Base-by-base conservation (phyloP, 176 grass and related monocot species). In the Dactylis glomerata region DNA sequence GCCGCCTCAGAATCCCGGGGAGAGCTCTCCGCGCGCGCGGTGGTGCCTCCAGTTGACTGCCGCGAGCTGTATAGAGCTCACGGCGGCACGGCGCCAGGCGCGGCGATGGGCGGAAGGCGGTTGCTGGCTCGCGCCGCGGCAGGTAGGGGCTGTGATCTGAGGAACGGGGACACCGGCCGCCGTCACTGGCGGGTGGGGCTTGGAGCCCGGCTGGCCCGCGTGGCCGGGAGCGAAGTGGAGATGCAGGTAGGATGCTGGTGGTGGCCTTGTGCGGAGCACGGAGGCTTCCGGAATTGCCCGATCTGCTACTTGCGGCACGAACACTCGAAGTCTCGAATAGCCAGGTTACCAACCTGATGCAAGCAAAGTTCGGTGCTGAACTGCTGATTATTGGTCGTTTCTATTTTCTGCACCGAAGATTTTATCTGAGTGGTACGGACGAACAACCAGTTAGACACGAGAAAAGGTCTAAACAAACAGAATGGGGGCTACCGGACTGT, bases 81-180 rank as follows among this genome's bases (percentile, higher is more conserved):
- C 83, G 88, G 76, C 76, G 73, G 20, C 59, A 63, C 59, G 55
- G 81, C 14, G 84, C 70, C 71, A 4, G 15, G 20, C 28, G 38
- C 51, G 77, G 61, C 82, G 76, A 57, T n/a, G n/a, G n/a, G 68
- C n/a, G 68, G 77, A 16, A 75, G 82, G 77, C 58, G 69, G 87
- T 66, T 73, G 68, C 51, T 34, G 41, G 41, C 41, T 7, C 41
- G 37, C 40, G 40, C 8, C 4, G 70, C 58, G 40, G 30, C 49
- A 30, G 44, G 54, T 72, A 27, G 41, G 68, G n/a, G 44, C 11
- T 27, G 58, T 13, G 77, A 22, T 42, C 63, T 58, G 72, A 42
- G 13, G 34, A 36, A 56, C 6, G 20, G 44, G 10, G 20, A 19
- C 4, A 41, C 2, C 1, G 11, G 51, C 11, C 0, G 41, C 23